phyloP scores from a whole-genome alignment of 257 asterid species.

The Solanum neorickii region DNA sequence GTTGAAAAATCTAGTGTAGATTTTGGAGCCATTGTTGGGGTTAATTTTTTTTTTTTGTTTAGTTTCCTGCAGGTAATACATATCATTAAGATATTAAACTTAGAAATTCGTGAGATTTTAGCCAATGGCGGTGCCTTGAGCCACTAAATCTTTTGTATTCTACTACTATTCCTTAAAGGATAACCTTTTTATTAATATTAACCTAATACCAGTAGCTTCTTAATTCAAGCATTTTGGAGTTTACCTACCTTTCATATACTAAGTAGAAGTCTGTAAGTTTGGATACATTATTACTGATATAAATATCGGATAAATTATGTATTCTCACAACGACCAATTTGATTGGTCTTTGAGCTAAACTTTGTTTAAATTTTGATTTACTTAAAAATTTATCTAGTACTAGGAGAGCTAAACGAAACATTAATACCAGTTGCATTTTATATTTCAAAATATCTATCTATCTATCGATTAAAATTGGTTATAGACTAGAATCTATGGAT shows the following conservation, averaged over 20 bases:
- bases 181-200: not conserved
- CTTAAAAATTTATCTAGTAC: not conserved
- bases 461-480: no score
- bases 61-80: constrained; percentile 28
- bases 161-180: not conserved
- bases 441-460: no score
- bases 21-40: no score
- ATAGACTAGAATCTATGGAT: no score
- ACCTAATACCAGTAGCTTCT: not conserved
- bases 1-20: constrained; percentile 4
- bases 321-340: no score
- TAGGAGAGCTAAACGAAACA: not conserved
- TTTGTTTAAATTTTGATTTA: not conserved
- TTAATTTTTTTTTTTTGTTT: not conserved
- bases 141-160: constrained; percentile 20
- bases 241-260: not conserved
- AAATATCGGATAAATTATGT: not conserved
- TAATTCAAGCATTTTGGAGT: not conserved
- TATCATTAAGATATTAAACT: constrained; percentile 9
- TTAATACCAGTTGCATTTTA: no score
- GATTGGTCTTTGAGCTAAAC: not conserved
- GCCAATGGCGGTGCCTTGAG: constrained; percentile 24
- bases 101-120: not conserved
- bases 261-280: not conserved
- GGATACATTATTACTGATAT: not conserved